Evolutionary conservation across 2,329 filamentous ascomycete species (phyloP).

Genomic region (Hirsutella thompsonii): DNA sequence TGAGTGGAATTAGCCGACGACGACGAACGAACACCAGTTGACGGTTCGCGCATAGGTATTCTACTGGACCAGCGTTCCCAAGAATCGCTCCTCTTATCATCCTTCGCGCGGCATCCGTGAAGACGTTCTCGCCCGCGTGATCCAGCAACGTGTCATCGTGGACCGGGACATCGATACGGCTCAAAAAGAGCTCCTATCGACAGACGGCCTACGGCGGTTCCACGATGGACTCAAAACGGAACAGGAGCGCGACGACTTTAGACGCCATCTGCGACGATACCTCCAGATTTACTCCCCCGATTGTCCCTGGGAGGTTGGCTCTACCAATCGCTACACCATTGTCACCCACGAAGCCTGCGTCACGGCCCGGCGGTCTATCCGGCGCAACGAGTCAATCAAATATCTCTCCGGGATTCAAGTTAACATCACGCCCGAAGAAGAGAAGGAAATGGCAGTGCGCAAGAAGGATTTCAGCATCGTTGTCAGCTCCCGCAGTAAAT

Average conservation of each 20-base stretch:
- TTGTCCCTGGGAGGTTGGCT: constrained; percentile 82
- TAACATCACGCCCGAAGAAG: constrained; percentile 82
- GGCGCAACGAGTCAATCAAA: constrained; percentile 74
- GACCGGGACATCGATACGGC: constrained; percentile 59
- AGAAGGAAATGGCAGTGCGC: constrained; percentile 63
- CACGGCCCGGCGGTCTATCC: constrained; percentile 67
- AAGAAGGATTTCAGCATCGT: constrained; percentile 97
- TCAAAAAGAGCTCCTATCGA: constrained; percentile 57
- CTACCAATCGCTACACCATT: constrained; percentile 92
- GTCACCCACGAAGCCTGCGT: constrained; percentile 79
- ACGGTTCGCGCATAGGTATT: constrained; percentile 49
- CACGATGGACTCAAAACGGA: constrained; percentile 52
- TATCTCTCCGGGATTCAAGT: constrained; percentile 88
- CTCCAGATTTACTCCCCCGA: constrained; percentile 87
- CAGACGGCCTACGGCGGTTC: constrained; percentile 65
- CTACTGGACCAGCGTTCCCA: constrained; percentile 94
- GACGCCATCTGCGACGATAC: constrained; percentile 76
- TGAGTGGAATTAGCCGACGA: constrained; percentile 41
- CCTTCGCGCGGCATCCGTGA: constrained; percentile 66
- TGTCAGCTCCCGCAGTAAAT: constrained; percentile 83
- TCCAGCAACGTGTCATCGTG: constrained; percentile 57
- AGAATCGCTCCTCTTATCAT: constrained; percentile 80
- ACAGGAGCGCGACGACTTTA: constrained; percentile 78
- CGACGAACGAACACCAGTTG: not conserved
- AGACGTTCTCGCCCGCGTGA: constrained; percentile 46